Evolutionary conservation across 495 filamentous ascomycete genomes (phyloP).

Genomic region (Penicillium mononematosum): DNA sequence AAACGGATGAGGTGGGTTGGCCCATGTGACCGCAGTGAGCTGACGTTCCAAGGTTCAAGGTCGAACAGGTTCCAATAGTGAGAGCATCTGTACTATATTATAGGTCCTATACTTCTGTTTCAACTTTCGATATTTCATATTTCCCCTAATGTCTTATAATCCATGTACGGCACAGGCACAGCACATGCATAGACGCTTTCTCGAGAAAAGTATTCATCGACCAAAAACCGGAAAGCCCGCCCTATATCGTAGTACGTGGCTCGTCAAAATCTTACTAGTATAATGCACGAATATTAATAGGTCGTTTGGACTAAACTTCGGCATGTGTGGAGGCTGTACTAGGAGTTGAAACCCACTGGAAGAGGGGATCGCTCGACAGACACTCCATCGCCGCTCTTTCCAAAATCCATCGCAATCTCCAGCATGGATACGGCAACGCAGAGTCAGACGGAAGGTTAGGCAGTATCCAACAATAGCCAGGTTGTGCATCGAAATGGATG

Average conservation of each 20-base stretch:
- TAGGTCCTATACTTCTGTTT: too few relatives aligned
- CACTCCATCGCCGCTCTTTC: constrained; percentile 2
- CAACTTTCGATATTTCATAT: too few relatives aligned
- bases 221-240: neutral
- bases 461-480: neutral
- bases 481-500: neutral
- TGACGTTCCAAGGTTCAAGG: too few relatives aligned
- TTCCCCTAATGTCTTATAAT: too few relatives aligned
- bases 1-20: too few relatives aligned
- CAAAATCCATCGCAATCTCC: neutral
- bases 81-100: too few relatives aligned
- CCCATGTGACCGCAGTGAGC: too few relatives aligned
- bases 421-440: neutral
- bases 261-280: neutral
- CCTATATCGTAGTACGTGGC: neutral
- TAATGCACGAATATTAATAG: neutral
- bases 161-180: too few relatives aligned
- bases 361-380: neutral
- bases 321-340: too few relatives aligned
- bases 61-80: too few relatives aligned
- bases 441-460: neutral
- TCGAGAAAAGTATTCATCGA: neutral
- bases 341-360: neutral
- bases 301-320: neutral
- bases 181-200: neutral